Evolutionary conservation across 1,284 basidiomycete genomes (phyloP), one percentile per base, ranked within the genome.

Genomic region (Trichosporon faecale): DNA sequence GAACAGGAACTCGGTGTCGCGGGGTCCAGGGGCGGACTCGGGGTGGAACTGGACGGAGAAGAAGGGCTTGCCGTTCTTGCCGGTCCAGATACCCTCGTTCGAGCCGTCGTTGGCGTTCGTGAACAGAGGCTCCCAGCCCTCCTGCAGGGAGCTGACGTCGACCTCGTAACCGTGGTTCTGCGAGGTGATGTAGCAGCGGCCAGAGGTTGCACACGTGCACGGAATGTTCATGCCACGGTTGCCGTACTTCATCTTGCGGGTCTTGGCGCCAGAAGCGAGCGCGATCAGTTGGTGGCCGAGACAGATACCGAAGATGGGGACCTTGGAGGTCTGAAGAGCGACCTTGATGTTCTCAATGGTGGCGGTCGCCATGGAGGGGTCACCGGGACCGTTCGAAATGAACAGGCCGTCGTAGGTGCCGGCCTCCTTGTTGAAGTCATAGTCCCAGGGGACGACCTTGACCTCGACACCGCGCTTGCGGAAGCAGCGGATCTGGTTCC

Each of bases 21-120:
- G 89, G 29, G 97, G 97, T 52, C 97, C 97, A n/a, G 97, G 95
- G 4, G 93, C 95, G 49, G 94, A 96, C 84, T 99, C 97, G 46
- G 97, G 97, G 84, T 99, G 97, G 87, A 99, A 99, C 82, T 99
- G 97, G n/a, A 99, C 96, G 52, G 94, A 97, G 85, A 99, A 99
- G 87, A 93, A 97, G 1, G 96, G 96, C 68, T 85, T 83, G 72
- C 81, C 83, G 76, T 91, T 91, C 80, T 90, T 88, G 74, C 91
- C 90, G 83, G 89, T 94, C 85, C 95, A 97, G 78, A 99, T 97
- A 77, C 97, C 97, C 84, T 99, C 97, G 84, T 99, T 99, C 79
- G 92, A 95, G 70, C 89, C 89, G 80, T 99, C 97, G 85, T 99
- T 99, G 70, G 97, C 96, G 80, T 99, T 99, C 78, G 88, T 87